These are phyloP conservation scores for Diddensiella transvaalensis DNA, from an alignment of 805 yeast genomes.

Conservation along the genomic window DNA sequence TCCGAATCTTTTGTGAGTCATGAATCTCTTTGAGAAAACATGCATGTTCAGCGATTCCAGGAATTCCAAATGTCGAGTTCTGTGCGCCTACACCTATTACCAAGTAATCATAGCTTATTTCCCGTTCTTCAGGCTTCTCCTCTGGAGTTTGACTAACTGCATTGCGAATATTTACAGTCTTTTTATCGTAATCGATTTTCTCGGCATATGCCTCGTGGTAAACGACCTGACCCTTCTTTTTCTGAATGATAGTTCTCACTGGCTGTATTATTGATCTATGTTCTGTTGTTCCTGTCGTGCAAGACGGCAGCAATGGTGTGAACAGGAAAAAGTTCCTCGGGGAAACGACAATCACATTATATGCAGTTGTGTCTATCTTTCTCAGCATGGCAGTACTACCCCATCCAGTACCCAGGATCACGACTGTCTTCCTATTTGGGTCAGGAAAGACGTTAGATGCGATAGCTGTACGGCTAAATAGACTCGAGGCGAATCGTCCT, in stretches of 20 bases:
- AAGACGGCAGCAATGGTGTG: conserved; percentile 91
- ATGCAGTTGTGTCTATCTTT: conserved; percentile 75
- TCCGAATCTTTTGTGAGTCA: conserved; percentile 79
- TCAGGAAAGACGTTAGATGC: conserved; percentile 41
- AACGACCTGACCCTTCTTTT: conserved; percentile 63
- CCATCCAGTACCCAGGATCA: conserved; percentile 80
- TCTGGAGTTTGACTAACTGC: conserved; percentile 31
- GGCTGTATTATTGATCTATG: conserved; percentile 88
- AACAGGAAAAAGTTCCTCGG: conserved; percentile 93
- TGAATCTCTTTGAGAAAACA: conserved; percentile 82
- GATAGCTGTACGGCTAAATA: conserved; percentile 30
- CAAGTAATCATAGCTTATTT: conserved; percentile 70
- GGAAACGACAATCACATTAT: conserved; percentile 82
- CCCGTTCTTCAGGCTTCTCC: conserved; percentile 38
- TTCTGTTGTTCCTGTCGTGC: conserved; percentile 90
- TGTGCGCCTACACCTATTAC: conserved; percentile 93
- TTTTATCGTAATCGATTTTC: conserved; percentile 66
- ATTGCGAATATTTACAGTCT: conserved; percentile 54
- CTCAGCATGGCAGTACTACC: conserved; percentile 82
- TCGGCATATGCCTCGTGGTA: conserved; percentile 90
- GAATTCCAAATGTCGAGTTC: conserved; percentile 89
- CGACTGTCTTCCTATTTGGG: conserved; percentile 61
- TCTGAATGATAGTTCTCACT: conserved; percentile 76
- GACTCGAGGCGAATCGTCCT: conserved; percentile 46
- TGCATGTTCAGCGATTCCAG: conserved; percentile 82